Evolutionary conservation across 257 asterid genomes (phyloP), one percentile per base, ranked within the genome.

Genomic region (Linderniella brevidens): DNA sequence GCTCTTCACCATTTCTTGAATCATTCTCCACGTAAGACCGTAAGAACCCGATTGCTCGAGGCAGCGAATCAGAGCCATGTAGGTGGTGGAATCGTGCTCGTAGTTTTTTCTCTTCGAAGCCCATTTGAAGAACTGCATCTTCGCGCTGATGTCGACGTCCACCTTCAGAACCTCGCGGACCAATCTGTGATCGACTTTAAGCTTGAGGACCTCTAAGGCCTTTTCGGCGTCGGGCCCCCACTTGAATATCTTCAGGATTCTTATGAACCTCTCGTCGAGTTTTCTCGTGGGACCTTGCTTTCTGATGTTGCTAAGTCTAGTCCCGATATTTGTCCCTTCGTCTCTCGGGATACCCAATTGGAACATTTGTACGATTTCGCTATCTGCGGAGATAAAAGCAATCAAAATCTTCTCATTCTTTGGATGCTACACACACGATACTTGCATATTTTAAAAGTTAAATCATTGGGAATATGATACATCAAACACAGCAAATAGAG

Each of bases 191-290:
- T 79, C 93, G 17, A 82, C 83, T 64, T 68, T 82, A 59, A 82
- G 37, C 62, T 77, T 68, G 13, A 87, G 65, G 57, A 87, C 95
- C 59, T 77, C 93, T 25, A 87, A 40, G 48, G 97, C 93, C 69
- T 77, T 87, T 58, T 82, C 97, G 5, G 97, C 82, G 68, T 83
- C 95, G 19, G 85, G 65, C 20, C 97, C 97, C 95, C 97, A 87
- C 64, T 83, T 87, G 58, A 87, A 87, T 59, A 82, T 87, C 58
- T 87, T 87, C 67, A 87, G 60, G 49, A 87, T 87, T 70, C 93
- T 67, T 35, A 87, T 70, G 47, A 87, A 87, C 66, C 97, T 71
- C 70, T 75, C 93, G 53, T 82, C 95, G 53, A 87, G 75, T 19
- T 66, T 63, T 62, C 95, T 79, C 6, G 51, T 58, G 1, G 70